Evolutionary conservation across 495 filamentous ascomycete species (phyloP), one percentile per base, ranked within the genome.

Genomic region (Penicillium angulare): DNA sequence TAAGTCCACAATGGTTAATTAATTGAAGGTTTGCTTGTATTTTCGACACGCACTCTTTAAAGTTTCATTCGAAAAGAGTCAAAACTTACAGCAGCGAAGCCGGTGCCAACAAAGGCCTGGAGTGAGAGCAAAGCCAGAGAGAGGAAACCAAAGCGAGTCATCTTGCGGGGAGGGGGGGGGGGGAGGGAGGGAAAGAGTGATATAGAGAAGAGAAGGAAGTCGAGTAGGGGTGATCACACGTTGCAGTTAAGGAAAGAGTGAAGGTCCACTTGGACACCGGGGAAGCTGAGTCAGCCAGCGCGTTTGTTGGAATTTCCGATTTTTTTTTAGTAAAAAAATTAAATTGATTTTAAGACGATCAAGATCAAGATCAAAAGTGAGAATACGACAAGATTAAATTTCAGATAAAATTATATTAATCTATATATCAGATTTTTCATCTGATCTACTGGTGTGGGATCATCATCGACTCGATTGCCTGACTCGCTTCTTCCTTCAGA

Each of bases 101-200:
- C 80, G 51, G 81, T 80, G 56, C 82, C 82, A 53, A 78, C 76
- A 50, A 85, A 73, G 38, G 82, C 80, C 59, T 85, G 85, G 55
- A 90, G 79, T 38, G 86, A 84, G 61, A 90, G 73, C 40, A 90
- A 69, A 47, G 82, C 84, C 50, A 92, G 74, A 55, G 83, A 78
- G 61, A 86, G 79, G 65, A 87, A 82, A 72, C 82, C 82, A 65
- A 85, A 77, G 67, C 84, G 82, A 71, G 84, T 83, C 88, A 91
- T 91, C 61, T 66, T 79, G 79, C 63, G 16, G 8, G 27, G 43
- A 12, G 20, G 44, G 40, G 44, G 63, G 16, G 8, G 27, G 43
- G n/a, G 20, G 44, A 42, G 44, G 47, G 58, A 52, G 61, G 31
- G 49, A 53, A 46, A 26, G 41, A 59, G 55, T 62, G 52, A 51